A percentile compares a stretch with the other conserved stretches of the same genome.
phyloP scores from a whole-genome alignment of 495 filamentous ascomycete species.

The Eremomyces bilateralis region DNA sequence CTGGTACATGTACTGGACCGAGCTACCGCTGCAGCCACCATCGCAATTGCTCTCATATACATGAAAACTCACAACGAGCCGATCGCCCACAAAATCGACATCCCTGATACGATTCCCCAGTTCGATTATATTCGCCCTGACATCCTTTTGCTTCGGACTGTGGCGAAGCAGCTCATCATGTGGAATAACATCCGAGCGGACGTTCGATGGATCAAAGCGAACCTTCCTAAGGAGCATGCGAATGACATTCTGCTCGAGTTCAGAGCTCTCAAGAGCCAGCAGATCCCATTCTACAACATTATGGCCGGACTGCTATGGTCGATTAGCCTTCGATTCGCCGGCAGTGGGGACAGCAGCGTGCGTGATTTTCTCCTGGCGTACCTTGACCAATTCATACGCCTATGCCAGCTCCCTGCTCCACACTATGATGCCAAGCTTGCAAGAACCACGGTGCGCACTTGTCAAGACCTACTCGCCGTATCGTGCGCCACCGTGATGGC shows the following conservation, averaged over 20 bases:
- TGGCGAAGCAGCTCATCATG: conserved; percentile 83
- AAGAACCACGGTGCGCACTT: conserved; percentile 65
- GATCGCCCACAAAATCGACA: conserved; percentile 80
- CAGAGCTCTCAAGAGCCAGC: conserved; percentile 39
- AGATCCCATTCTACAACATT: conserved; percentile 87
- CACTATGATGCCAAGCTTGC: conserved; percentile 69
- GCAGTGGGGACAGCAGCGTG: conserved; percentile 48
- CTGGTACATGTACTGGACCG: conserved; percentile 81
- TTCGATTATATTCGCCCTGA: conserved; percentile 93
- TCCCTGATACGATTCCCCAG: conserved; percentile 69
- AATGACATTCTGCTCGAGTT: conserved; percentile 30
- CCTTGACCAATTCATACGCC: conserved; percentile 67
- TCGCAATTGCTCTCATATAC: conserved; percentile 83
- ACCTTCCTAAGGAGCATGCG: conserved; percentile 47
- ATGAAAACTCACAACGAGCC: conserved; percentile 87
- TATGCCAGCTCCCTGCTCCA: conserved; percentile 39
- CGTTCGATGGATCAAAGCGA: conserved; percentile 49
- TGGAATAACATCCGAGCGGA: conserved; percentile 63
- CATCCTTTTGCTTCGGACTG: conserved; percentile 69
- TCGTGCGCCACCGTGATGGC: conserved; percentile 82
- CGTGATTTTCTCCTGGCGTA: conserved; percentile 68
- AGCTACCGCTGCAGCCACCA: conserved; percentile 70
- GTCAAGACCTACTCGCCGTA: conserved; percentile 66
- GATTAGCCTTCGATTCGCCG: conserved; percentile 67
- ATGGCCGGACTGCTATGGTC: conserved; percentile 71